Conservation (phyloP, 2,329 filamentous ascomycete species). For the Aureobasidium sp. region DNA sequence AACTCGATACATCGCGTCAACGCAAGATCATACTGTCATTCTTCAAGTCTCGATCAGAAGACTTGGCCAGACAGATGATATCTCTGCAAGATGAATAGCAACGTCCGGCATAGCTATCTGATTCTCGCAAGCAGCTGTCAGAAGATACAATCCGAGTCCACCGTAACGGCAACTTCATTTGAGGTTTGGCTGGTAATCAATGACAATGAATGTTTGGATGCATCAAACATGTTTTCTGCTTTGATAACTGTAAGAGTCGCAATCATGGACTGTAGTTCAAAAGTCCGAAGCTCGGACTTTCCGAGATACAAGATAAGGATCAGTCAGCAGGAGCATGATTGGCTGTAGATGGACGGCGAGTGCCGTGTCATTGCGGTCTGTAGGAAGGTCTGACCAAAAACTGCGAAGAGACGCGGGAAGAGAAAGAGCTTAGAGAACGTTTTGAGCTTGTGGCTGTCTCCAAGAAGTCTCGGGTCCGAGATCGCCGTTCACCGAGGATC, state of each 20-base stretch:
- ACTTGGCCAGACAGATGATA: background rate
- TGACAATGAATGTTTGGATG: too few species aligned
- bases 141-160: background rate
- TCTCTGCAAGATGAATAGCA: background rate
- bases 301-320: background rate
- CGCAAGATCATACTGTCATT: too few species aligned
- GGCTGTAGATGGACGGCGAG: background rate
- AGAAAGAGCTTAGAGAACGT: background rate
- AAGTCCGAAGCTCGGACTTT: background rate
- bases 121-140: background rate
- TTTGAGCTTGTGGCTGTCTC: background rate
- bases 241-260: background rate
- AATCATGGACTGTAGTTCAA: background rate
- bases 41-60: too few species aligned
- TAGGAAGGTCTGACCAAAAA: background rate
- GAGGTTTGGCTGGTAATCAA: background rate
- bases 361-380: background rate
- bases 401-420: background rate
- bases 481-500: conserved; percentile 9
- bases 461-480: conserved; percentile 3
- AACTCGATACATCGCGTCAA: too few species aligned
- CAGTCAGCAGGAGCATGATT: background rate
- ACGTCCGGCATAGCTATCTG: background rate
- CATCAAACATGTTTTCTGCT: background rate
- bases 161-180: background rate